Percentiles rank a stretch among this genome's conserved stretches.
Evolutionary conservation across 2,329 filamentous ascomycete species (phyloP).

Genomic region (Harringtonia aguacate): DNA sequence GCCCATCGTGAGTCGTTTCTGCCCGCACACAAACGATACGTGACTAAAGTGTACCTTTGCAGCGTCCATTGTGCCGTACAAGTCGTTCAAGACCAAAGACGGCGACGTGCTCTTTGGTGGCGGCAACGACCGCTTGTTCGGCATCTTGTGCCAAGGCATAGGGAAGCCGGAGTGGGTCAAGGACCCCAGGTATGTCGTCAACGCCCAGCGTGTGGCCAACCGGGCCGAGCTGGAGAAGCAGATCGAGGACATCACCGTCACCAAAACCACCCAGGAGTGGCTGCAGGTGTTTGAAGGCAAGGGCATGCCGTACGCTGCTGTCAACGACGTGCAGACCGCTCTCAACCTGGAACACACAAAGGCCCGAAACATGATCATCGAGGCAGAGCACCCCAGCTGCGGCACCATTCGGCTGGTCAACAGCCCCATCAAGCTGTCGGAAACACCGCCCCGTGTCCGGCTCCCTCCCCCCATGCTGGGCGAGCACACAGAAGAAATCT

Average conservation of each 20-base stretch:
- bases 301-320: constrained; percentile 83
- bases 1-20: constrained; percentile 82
- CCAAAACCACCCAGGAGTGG: constrained; percentile 82
- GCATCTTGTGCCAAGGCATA: constrained; percentile 50
- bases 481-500: constrained; percentile 73
- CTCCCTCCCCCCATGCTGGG: constrained; percentile 75
- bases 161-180: constrained; percentile 48
- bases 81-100: constrained; percentile 66
- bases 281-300: constrained; percentile 76
- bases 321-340: constrained; percentile 84
- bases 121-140: constrained; percentile 62
- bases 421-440: constrained; percentile 88
- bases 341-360: constrained; percentile 75
- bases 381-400: constrained; percentile 73
- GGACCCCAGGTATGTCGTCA: constrained; percentile 48
- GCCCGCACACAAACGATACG: not conserved
- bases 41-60: not conserved
- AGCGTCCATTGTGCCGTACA: constrained; percentile 97
- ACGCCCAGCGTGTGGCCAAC: constrained; percentile 55
- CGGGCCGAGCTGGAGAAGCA: constrained; percentile 65
- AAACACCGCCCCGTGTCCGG: constrained; percentile 65
- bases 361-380: constrained; percentile 81
- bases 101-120: constrained; percentile 62
- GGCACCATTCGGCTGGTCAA: constrained; percentile 85
- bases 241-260: constrained; percentile 65